Conservation (phyloP, 768 basidiomycete genomes). For the Trametes elegans region DNA sequence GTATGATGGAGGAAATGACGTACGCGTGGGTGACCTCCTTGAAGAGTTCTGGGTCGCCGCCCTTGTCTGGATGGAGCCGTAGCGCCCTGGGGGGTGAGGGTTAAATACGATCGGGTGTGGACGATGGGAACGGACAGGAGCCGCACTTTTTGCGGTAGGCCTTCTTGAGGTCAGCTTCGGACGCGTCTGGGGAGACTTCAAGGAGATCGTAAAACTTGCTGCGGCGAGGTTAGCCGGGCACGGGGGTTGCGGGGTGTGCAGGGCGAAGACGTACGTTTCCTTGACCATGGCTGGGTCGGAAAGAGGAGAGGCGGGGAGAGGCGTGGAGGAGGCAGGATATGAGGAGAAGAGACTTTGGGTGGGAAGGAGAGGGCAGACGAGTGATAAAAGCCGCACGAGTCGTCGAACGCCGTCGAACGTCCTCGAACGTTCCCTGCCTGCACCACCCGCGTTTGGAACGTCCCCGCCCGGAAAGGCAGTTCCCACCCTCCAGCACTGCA, state of each 20-base stretch:
- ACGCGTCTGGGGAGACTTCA: slow-evolving; percentile 75
- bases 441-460: slow-evolving; percentile 9
- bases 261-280: slow-evolving; percentile 52
- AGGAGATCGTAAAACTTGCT: slow-evolving; percentile 94
- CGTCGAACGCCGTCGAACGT: slow-evolving; percentile 41
- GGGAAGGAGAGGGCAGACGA: not conserved
- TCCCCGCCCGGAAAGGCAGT: not conserved
- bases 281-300: slow-evolving; percentile 56
- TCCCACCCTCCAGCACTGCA: not conserved
- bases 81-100: slow-evolving; percentile 56
- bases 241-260: slow-evolving; percentile 10
- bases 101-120: slow-evolving; percentile 5
- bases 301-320: slow-evolving; percentile 9
- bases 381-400: slow-evolving; percentile 29
- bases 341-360: slow-evolving; percentile 5
- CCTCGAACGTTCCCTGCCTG: slow-evolving; percentile 23
- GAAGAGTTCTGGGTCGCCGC: slow-evolving; percentile 95
- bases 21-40: slow-evolving; percentile 97
- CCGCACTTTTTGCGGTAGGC: slow-evolving; percentile 90
- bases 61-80: slow-evolving; percentile 88
- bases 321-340: slow-evolving; percentile 14
- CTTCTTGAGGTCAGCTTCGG: slow-evolving; percentile 87
- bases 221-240: slow-evolving; percentile 12
- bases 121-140: not conserved
- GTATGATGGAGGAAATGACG: slow-evolving; percentile 33